phyloP scores from a whole-genome alignment of 805 yeast species.

The Ogataea philodendri region DNA sequence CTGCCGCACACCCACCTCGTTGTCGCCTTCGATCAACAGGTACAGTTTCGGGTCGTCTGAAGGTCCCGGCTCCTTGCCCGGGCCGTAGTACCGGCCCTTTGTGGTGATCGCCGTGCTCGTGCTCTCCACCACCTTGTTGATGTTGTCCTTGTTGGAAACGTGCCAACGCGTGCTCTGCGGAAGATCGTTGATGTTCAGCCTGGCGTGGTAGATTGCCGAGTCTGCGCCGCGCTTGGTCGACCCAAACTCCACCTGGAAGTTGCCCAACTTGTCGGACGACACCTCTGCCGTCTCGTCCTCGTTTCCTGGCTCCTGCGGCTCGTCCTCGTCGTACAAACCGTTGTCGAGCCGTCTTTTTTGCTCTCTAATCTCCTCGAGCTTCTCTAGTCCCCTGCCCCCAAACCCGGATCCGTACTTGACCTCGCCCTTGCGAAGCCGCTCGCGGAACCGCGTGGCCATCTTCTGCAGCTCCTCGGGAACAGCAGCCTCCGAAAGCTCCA shows the following conservation, averaged over 20 bases:
- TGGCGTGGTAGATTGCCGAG: constrained; percentile 55
- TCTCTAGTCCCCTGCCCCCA: constrained; percentile 89
- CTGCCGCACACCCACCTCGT: constrained; percentile 52
- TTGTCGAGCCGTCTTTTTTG: constrained; percentile 49
- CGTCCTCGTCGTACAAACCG: constrained; percentile 41
- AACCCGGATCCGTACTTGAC: constrained; percentile 70
- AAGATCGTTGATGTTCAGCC: constrained; percentile 75
- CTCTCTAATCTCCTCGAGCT: constrained; percentile 62
- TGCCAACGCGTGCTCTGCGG: constrained; percentile 81
- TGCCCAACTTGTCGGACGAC: constrained; percentile 31
- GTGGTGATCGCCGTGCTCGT: constrained; percentile 77
- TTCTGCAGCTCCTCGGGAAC: constrained; percentile 50
- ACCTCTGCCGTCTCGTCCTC: constrained; percentile 15
- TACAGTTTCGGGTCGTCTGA: constrained; percentile 72
- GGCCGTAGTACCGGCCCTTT: constrained; percentile 74
- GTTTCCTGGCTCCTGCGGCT: constrained; percentile 28
- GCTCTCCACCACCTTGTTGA: constrained; percentile 62
- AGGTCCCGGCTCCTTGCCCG: constrained; percentile 52
- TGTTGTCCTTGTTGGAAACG: constrained; percentile 64
- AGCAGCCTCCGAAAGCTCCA: constrained; percentile 53
- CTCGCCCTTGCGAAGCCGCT: constrained; percentile 64
- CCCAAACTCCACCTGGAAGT: constrained; percentile 47
- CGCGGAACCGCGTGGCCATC: constrained; percentile 55
- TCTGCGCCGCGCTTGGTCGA: constrained; percentile 44
- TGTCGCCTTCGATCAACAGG: constrained; percentile 72